Base-by-base conservation (phyloP, 768 basidiomycete species). In the Phaffia tasmanica region DNA sequence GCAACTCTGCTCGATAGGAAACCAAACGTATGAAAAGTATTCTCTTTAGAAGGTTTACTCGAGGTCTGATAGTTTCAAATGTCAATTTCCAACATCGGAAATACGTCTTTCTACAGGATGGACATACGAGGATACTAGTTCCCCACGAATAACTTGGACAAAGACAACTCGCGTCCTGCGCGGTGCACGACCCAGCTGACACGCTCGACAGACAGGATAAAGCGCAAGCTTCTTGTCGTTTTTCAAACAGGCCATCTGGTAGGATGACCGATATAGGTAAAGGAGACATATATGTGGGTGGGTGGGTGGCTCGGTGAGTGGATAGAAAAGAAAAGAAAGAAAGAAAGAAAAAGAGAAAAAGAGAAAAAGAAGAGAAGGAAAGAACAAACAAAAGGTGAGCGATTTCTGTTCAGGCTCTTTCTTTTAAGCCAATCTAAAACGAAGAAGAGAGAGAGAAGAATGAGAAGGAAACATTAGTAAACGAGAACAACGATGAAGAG, bases 221-320 rank as follows among this genome's bases (percentile, higher is more conserved):
- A 7, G 59, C 59, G 46, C 59, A 61, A 16, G 59, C 59, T 25
- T 61, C 59, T 32, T 61, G 59, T 2, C 59, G 59, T 47, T 46
- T 42, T 42, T 4, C 35, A 11, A 42, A 42, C 35, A 42, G 11
- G 35, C 35, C 35, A 11, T 42, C 35, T 42, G 35, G 35, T 42
- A 42, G 35, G 11, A 42, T 11, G 35, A 42, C 35, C 11, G 35
- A 42, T 42, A 42, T 11, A 42, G 35, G 35, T 42, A 42, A 42
- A 42, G 35, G 35, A 42, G 35, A 42, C 35, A 42, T 42, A 42
- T 42, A 11, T 42, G 35, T 42, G 11, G 6, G 35, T 42, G 27
- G 29, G n/a, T 21, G 29, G n/a, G 29, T 23, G 11, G 29, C 9
- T 11, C 9, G 54, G 54, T 14, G 14, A 11, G 54, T 23, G n/a